Base-by-base conservation (phyloP, 2,329 filamentous ascomycete species). In the Hypomyces rosellus region DNA sequence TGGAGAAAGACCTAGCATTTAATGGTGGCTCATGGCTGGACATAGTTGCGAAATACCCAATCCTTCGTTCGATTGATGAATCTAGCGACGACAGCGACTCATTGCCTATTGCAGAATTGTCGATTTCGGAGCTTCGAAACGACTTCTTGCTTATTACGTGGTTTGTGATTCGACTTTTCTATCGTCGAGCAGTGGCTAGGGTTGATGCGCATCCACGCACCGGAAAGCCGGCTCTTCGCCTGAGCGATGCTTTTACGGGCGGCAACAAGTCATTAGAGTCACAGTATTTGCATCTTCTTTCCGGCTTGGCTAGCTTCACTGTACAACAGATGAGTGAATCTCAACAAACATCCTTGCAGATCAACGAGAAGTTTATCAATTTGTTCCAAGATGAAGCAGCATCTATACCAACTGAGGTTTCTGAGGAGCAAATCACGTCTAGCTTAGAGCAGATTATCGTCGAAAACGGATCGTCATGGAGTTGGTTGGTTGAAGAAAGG, bases 141-240 rank as follows among this genome's bases (percentile, higher is more conserved):
- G 68, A 72, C 45, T 74, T 72, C 43, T 55, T 74, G n/a, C 61
- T 70, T 5, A 60, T 71, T 30, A 61, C 66, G 15, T 56, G 75
- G 2, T 67, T 67, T 15, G 53, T 72, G 9, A 62, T 68, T 11
- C 62, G 67, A 13, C 59, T 65, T 16, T 63, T 78, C 3, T 77
- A 76, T 54, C 66, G 67, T 7, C 65, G 66, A 15, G 67, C 69
- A 4, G 73, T 70, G 1, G 65, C 63, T 36, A 46, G 55, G 6
- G 55, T 64, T 20, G 55, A 59, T 1, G 49, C 54, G 3, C 54
- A 61, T 8, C 46, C 55, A 4, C 50, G 52, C 13, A 54, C 57
- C 30, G 52, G 52, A 5, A 56, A 51, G 7, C 49, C 53, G 18
- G 57, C 56, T 3, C 61, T 72, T 15, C 55, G 52, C 11, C 56